Evolutionary conservation across 163 green algal genomes (phyloP).

Genomic region (Prototheca wickerhamii): DNA sequence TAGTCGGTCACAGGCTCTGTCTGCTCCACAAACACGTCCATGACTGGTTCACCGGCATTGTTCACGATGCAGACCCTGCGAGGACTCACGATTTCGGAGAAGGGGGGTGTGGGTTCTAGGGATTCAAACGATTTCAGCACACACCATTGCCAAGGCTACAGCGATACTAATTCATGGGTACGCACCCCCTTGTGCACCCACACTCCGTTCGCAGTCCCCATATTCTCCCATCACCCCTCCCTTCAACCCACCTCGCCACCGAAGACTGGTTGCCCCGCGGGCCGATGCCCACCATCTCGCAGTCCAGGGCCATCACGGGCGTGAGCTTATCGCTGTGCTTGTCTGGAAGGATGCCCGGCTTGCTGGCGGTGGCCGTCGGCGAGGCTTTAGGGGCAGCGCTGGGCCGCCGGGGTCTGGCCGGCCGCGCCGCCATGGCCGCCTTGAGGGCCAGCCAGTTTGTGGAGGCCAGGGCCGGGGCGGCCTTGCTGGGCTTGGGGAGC

Average conservation of each 20-base stretch:
- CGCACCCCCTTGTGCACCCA: too few relatives aligned
- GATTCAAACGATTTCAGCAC: neutral
- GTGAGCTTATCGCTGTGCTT: conserved; percentile 14
- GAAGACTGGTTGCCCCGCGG: conserved; percentile 37
- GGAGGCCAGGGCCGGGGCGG: neutral
- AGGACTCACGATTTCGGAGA: too few relatives aligned
- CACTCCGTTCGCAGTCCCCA: too few relatives aligned
- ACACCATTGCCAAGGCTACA: neutral
- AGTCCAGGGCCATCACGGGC: conserved; percentile 76
- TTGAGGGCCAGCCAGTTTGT: conserved; percentile 52
- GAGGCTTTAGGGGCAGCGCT: conserved; percentile 2
- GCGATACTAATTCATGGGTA: too few relatives aligned
- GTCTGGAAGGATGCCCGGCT: neutral
- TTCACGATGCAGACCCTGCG: conserved; percentile 60
- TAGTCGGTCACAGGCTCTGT: conserved; percentile 74
- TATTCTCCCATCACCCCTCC: too few relatives aligned
- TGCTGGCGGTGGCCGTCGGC: neutral
- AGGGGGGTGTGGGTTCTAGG: too few relatives aligned
- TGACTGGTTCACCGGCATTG: conserved; percentile 59
- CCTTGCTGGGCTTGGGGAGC: neutral
- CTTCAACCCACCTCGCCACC: conserved; percentile 45
- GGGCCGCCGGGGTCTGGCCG: too few relatives aligned
- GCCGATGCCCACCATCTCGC: conserved; percentile 91
- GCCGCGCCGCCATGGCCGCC: conserved; percentile 4
- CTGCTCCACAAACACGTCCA: conserved; percentile 68